Conservation (phyloP, 345 rosid genomes). For the Hibiscus tridactylites region DNA sequence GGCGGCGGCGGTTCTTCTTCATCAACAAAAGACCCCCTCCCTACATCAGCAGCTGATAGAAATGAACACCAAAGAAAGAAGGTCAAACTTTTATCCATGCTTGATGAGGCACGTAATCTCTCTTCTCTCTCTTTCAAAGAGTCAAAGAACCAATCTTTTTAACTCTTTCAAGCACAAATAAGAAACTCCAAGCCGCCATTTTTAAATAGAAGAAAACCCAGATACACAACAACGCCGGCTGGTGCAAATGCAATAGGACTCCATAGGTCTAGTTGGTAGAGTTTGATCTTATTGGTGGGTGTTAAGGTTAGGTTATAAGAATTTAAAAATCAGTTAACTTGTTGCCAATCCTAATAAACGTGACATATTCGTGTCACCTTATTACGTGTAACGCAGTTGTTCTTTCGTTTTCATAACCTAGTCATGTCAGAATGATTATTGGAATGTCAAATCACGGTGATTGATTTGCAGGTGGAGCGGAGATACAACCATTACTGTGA, state of each 20-base stretch:
- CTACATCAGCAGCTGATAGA: slow-evolving; percentile 68
- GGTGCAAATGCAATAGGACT: slow-evolving; percentile 47
- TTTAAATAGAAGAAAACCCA: slow-evolving; percentile 7
- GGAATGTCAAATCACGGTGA: neutral
- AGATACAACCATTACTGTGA: slow-evolving; percentile 90
- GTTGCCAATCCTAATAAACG: neutral
- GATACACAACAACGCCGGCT: slow-evolving; percentile 35
- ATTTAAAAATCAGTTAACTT: neutral
- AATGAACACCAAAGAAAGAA: slow-evolving; percentile 94
- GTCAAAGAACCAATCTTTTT: slow-evolving; percentile 18
- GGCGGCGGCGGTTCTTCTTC: slow-evolving; percentile 42
- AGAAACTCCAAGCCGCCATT: neutral
- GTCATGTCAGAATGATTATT: neutral
- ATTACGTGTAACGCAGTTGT: neutral
- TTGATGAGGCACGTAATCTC: slow-evolving; percentile 88
- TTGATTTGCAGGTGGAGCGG: slow-evolving; percentile 66
- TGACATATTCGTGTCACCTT: too few species aligned
- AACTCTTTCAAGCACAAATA: slow-evolving; percentile 10
- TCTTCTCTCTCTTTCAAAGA: slow-evolving; percentile 16
- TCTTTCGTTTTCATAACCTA: neutral
- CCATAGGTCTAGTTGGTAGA: slow-evolving; percentile 37
- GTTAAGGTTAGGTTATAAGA: neutral
- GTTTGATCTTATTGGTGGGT: slow-evolving; percentile 2
- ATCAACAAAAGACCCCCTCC: slow-evolving; percentile 43
- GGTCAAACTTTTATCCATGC: slow-evolving; percentile 89